Conservation (phyloP, 139 green algal species). For the Eudorina sp. region DNA sequence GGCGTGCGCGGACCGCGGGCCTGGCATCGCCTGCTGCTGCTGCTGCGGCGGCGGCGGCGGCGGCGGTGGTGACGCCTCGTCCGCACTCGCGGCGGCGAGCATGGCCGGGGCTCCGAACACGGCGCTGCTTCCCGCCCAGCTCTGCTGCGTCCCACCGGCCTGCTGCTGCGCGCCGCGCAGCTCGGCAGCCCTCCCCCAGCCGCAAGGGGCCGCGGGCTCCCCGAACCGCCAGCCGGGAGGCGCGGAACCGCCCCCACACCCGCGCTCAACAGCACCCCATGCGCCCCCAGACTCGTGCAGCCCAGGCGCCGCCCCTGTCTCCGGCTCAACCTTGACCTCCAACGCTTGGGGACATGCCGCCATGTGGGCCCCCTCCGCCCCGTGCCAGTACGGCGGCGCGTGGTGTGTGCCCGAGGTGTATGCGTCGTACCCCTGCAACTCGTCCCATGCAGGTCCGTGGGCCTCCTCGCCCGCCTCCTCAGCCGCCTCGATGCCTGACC, state of each 20-base stretch:
- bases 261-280: too few species aligned
- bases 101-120: background rate
- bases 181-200: too few species aligned
- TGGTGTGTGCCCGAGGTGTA: too few species aligned
- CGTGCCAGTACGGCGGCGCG: too few species aligned
- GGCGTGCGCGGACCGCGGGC: background rate
- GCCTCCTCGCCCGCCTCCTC: background rate
- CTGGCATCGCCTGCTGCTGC: background rate
- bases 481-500: background rate
- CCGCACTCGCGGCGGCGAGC: background rate
- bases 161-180: background rate
- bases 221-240: too few species aligned
- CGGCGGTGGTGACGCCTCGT: background rate
- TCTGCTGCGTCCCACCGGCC: background rate
- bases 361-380: background rate
- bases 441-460: background rate
- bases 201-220: too few species aligned
- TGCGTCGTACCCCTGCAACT: background rate
- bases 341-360: too few species aligned
- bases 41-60: background rate
- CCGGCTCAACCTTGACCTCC: too few species aligned
- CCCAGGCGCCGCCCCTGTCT: too few species aligned
- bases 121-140: too few species aligned
- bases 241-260: too few species aligned
- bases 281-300: too few species aligned